Base-by-base conservation (phyloP, 2,329 filamentous ascomycete genomes). In the Ilyonectria mors-panacis region DNA sequence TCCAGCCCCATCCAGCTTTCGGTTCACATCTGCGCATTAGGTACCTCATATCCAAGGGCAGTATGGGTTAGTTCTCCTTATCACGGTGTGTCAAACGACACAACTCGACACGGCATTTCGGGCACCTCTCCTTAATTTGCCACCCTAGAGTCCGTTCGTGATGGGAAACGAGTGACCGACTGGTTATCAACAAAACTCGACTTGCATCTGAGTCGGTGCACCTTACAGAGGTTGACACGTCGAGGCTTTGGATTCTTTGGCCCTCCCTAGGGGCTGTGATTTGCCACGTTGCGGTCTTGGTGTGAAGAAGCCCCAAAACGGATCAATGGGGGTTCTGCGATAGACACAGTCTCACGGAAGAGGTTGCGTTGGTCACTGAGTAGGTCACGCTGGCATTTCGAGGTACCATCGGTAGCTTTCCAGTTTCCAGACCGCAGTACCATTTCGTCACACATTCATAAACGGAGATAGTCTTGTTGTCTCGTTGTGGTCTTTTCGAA, bases 281-380 rank as follows among this genome's bases (percentile, higher is more conserved):
- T 44, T 58, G 51, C 53, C 45, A 48, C 30, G 35, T 63, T 44
- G 37, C 33, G 30, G 6, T 26, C 60, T 47, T 48, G 12, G 44
- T 50, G 19, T 17, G 30, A 12, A 33, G 51, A 51, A 39, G 17
- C 19, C n/a, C 23, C 9, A 17, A 53, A 28, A 30, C 15, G 39
- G 37, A 39, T 30, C 28, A 19, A 26, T 10, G 7, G 17, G 10
- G 13, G 15, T 9, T 47, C 17, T 50, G 6, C 15, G 2, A 39
- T 37, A 10, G 9, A n/a, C 12, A 10, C 12, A 28, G 45, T 23
- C 23, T 23, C 2, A 9, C 6, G 47, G 15, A 8, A 50, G 28
- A 48, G 23, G 45, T n/a, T 26, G 21, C 21, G 12, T 15, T 21
- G 21, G 45, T 12, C 23, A 48, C 17, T 15, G 15, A 15, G 12